Conservation (phyloP, 371 early-diverging fungal species). For the Gilbertella persicaria region DNA sequence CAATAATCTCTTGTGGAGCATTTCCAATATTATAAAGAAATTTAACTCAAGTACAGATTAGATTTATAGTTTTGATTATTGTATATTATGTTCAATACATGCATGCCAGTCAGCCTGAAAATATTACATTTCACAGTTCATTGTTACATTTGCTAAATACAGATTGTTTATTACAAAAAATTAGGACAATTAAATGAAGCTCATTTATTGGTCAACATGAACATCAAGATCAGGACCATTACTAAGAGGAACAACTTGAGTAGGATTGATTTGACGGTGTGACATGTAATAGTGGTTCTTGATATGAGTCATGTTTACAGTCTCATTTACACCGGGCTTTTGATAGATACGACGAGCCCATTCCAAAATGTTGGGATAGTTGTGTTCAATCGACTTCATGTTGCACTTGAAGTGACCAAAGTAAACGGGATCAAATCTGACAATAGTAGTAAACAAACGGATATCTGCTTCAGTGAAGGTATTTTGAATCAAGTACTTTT, state of each 20-base stretch:
- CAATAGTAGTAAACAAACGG: slow-evolving; percentile 89
- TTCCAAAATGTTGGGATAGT: slow-evolving; percentile 84
- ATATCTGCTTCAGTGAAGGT: slow-evolving; percentile 91
- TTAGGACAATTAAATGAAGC: no score
- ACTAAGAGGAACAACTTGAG: slow-evolving; percentile 81
- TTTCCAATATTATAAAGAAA: no score
- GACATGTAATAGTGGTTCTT: slow-evolving; percentile 92
- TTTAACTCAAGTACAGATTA: no score
- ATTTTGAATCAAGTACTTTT: slow-evolving; percentile 76
- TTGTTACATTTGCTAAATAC: no score
- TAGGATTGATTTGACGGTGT: slow-evolving; percentile 91
- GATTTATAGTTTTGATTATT: no score
- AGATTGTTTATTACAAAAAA: no score
- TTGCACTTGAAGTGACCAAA: slow-evolving; percentile 94
- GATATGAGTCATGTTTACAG: slow-evolving; percentile 93
- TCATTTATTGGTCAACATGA: slow-evolving; percentile 27
- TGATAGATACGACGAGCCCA: slow-evolving; percentile 88
- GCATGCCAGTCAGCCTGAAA: no score
- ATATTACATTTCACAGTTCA: no score
- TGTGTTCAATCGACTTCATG: slow-evolving; percentile 76
- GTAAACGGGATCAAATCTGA: slow-evolving; percentile 88
- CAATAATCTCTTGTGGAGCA: no score
- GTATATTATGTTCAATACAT: no score
- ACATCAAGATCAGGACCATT: slow-evolving; percentile 76
- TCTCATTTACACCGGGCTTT: slow-evolving; percentile 72